Base-by-base conservation (phyloP, 2,329 filamentous ascomycete species). In the Chaetomium strumarium region DNA sequence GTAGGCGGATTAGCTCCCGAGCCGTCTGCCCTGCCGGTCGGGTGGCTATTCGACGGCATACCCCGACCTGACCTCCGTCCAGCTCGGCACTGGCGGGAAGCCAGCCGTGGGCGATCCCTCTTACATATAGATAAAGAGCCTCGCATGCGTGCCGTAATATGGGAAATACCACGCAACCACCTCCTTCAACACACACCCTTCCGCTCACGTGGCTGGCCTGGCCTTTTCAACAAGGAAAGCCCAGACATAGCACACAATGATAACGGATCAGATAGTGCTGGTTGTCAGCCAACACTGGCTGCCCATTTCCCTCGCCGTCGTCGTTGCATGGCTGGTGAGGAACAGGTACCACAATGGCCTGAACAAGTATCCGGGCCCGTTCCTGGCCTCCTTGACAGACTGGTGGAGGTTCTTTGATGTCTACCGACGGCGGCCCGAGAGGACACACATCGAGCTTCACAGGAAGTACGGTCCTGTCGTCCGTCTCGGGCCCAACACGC, bases 371-470 rank as follows among this genome's bases (percentile, higher is more conserved):
- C 88, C 88, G 0, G 88, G 88, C 0, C 87, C 84, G 0, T 74
- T 83, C 51, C 63, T 88, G 39, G 88, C 88, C 17, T 83, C 76
- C 2, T 65, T 79, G 47, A 87, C 84, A 12, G 80, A 92, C 63
- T 83, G 81, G 76, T 92, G 88, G 87, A 76, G 88, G 17, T 80
- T 90, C 57, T 76, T 78, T 62, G 85, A 90, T 60, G 86, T 88
- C 1, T 82, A 76, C 52, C 74, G 77, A 9, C 76, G 80, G 46
- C 74, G 80, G 37, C 79, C 87, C 3, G 84, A 93, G 53, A 68
- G 79, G 56, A 89, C 85, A 0, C 83, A 87, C 55, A 76, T 85
- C 41, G 74, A 69, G 9, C 73, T 93, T 0, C 88, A 93, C 65
- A 75, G 76, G 13, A 77, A 88, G 60, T 76, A 89, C 69, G 88